Base-by-base conservation (phyloP, 148 eudicot species). In the Amaranthus cruentus region DNA sequence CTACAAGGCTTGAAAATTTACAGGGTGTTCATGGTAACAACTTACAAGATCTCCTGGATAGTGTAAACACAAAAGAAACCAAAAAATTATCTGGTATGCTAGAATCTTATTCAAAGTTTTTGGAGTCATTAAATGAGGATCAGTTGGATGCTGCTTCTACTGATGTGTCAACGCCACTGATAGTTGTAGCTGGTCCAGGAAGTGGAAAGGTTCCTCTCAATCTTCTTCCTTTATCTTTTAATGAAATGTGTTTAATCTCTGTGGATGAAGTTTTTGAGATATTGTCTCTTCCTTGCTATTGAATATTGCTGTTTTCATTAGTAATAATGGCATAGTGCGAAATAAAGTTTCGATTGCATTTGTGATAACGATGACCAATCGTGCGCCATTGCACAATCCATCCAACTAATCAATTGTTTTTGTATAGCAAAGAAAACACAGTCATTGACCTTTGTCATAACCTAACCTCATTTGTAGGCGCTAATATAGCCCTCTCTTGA, bases 101-200 rank as follows among this genome's bases (percentile, higher is more conserved):
- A 43, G 89, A 84, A 63, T 81, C 83, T 56, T 94, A 86, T 80
- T 79, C 79, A 9, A 94, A 87, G 71, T 94, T 85, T 77, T 83
- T 91, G 80, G 63, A 70, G 70, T 84, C 93, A 59, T 77, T 94
- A 61, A 94, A 90, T 71, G 84, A 89, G 78, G 88, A 84, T 77
- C 98, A 94, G 69, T 74, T 77, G 74, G 97, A 89, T 70, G 98
- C 97, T 75, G 98, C 97, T 63, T 91, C 89, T 71, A 83, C 89
- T 80, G 91, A 87, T 73, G 81, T 88, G 73, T 85, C 93, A 73
- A 79, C 70, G 68, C 98, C 98, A 43, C 81, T 91, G 85, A 81
- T 94, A 81, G 94, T 94, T 84, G 88, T 89, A 80, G 97, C 98
- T 75, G 98, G 98, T 68, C 98, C 98, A 48, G 97, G 98, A 83